Conservation (phyloP, 176 grass and related monocot species). For the Oryza brachyantha region DNA sequence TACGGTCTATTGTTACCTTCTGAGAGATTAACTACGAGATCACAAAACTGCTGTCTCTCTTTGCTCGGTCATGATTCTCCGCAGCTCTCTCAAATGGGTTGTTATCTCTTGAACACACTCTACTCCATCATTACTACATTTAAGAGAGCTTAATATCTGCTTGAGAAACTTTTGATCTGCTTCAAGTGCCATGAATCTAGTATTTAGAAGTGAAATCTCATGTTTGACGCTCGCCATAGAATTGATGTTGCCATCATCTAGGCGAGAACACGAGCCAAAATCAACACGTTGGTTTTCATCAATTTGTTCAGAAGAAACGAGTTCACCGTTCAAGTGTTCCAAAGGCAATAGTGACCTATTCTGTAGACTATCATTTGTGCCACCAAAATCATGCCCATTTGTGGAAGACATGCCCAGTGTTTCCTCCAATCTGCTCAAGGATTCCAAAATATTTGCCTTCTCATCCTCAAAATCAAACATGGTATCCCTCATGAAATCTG, state of each 20-base stretch:
- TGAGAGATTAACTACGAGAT: slow-evolving; percentile 23
- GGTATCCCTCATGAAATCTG: slow-evolving; percentile 40
- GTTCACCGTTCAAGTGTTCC: slow-evolving; percentile 16
- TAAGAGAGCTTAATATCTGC: slow-evolving; percentile 58
- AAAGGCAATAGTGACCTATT: not conserved
- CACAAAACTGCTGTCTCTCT: slow-evolving; percentile 31
- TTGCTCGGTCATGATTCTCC: slow-evolving; percentile 42
- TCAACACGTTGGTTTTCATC: slow-evolving; percentile 18
- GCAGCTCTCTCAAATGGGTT: slow-evolving; percentile 53
- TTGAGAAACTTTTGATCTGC: slow-evolving; percentile 58
- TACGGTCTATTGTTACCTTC: slow-evolving; percentile 39
- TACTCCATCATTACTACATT: slow-evolving; percentile 40
- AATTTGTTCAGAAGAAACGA: slow-evolving; percentile 21
- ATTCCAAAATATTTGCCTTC: slow-evolving; percentile 59
- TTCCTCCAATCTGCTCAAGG: slow-evolving; percentile 62
- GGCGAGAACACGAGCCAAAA: slow-evolving; percentile 20
- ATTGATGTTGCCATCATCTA: slow-evolving; percentile 10
- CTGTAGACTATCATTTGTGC: slow-evolving; percentile 6
- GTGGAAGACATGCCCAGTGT: slow-evolving; percentile 39
- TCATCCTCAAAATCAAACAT: slow-evolving; percentile 72
- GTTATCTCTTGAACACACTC: slow-evolving; percentile 61
- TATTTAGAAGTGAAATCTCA: slow-evolving; percentile 49
- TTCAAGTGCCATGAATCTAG: slow-evolving; percentile 63
- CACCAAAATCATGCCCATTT: slow-evolving; percentile 29
- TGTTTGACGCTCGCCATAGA: slow-evolving; percentile 27